These are phyloP conservation scores for Lenzites betulinus DNA, from an alignment of 768 basidiomycete species.

Conservation along the genomic window DNA sequence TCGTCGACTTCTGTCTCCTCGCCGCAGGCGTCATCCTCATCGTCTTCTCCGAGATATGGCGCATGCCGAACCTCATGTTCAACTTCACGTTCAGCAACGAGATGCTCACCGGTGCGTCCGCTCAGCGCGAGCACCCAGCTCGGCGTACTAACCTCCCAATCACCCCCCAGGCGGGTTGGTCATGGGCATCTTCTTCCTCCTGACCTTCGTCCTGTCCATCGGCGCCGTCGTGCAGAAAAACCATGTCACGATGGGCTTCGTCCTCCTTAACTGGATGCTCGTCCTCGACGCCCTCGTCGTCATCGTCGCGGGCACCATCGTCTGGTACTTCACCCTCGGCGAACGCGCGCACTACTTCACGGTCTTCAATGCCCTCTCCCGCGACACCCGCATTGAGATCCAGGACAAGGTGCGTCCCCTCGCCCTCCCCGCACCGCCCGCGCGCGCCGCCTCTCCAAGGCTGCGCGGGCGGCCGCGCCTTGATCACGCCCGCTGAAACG, in stretches of 20 bases:
- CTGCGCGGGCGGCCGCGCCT: neutral
- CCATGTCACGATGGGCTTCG: slow-evolving; percentile 68
- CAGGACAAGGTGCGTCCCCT: slow-evolving; percentile 67
- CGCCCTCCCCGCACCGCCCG: neutral
- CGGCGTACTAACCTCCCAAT: neutral
- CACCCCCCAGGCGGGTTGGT: slow-evolving; percentile 61
- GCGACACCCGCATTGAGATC: slow-evolving; percentile 51
- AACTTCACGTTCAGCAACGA: slow-evolving; percentile 65
- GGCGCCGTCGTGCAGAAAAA: slow-evolving; percentile 70
- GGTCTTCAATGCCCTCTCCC: slow-evolving; percentile 52
- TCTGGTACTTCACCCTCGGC: slow-evolving; percentile 82
- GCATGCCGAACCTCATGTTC: slow-evolving; percentile 63
- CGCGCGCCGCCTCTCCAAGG: neutral
- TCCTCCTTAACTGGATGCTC: slow-evolving; percentile 76
- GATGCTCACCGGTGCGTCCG: slow-evolving; percentile 60
- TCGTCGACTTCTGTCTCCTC: slow-evolving; percentile 70
- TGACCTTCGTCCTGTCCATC: slow-evolving; percentile 72
- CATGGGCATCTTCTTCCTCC: slow-evolving; percentile 64
- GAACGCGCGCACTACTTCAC: slow-evolving; percentile 68
- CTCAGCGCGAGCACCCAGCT: too few species aligned
- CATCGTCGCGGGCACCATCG: slow-evolving; percentile 63
- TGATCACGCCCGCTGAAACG: slow-evolving; percentile 8
- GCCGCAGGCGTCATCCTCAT: slow-evolving; percentile 68
- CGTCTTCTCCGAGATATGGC: slow-evolving; percentile 72
- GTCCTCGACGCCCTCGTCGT: slow-evolving; percentile 63